Evolutionary conservation across 345 rosid species (phyloP), one percentile per base, ranked within the genome.

Genomic region (Combretum micranthum): DNA sequence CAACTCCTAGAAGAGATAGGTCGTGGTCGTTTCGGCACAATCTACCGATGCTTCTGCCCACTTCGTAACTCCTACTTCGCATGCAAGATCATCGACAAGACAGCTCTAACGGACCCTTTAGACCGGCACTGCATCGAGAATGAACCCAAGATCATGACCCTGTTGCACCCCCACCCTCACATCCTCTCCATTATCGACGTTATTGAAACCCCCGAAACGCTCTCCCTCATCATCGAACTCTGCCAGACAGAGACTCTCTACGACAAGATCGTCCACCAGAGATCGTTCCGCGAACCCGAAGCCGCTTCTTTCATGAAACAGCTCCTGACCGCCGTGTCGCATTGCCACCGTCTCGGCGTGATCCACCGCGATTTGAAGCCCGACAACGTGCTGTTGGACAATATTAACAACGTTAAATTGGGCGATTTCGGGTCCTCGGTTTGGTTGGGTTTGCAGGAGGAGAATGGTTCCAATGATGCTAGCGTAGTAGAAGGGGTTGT

Each of bases 371-470:
- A 90, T 42, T 67, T 90, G 13, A 90, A 90, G 59, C 88, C 83
- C 1, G 97, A 90, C 1, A 90, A 90, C 63, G 68, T 90, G 1
- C 63, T 87, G 16, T 60, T 90, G 15, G 85, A 81, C 52, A 63
- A 69, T 2, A 43, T 56, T 52, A 69, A 44, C 5, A 47, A 57
- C 3, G 56, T 86, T 32, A 84, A 79, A 69, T 69, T 91, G 0
- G 85, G 83, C 2, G 98, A 91, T 56, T 88, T 89, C 20, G 98
- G 95, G 23, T 88, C 97, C 0, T 90, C 95, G 3, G 79, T 68
- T 37, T 80, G 79, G 80, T 60, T 77, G 7, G 76, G 61, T 32
- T 32, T 32, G 1, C 12, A 74, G 47, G 48, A 72, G 61, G 20
- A 22, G 55, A 15, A 15, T 19, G 42, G 72, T 69, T 16, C 47